Evolutionary conservation across 371 early-diverging fungal species (phyloP).

Genomic region (Blakeslea trispora): DNA sequence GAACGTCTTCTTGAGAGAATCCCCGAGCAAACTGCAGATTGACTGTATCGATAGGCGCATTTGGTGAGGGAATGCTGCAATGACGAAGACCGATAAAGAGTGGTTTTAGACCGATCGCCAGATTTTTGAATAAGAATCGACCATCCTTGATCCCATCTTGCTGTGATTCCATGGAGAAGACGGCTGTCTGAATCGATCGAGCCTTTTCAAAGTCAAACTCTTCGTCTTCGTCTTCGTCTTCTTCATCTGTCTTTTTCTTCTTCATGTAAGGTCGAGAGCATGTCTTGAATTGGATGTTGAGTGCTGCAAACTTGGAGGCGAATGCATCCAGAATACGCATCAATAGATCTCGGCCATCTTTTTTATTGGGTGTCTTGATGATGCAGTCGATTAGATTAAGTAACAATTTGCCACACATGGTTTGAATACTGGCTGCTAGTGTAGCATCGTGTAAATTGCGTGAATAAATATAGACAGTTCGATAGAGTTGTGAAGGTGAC

Average conservation of each 20-base stretch:
- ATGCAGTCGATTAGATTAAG: constrained; percentile 89
- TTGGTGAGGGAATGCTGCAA: constrained; percentile 63
- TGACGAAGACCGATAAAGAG: constrained; percentile 76
- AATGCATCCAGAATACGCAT: constrained; percentile 87
- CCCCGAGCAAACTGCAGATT: constrained; percentile 56
- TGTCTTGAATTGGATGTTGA: constrained; percentile 64
- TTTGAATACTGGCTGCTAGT: constrained; percentile 88
- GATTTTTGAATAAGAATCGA: constrained; percentile 81
- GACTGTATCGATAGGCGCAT: constrained; percentile 18
- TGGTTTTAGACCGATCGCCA: constrained; percentile 86
- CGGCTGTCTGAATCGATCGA: constrained; percentile 75
- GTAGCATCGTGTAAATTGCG: constrained; percentile 89
- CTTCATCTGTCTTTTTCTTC: constrained; percentile 62
- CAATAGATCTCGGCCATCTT: constrained; percentile 72
- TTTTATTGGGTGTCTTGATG: constrained; percentile 66
- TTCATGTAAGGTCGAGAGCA: constrained; percentile 55
- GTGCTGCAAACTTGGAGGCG: constrained; percentile 72
- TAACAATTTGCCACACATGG: constrained; percentile 93
- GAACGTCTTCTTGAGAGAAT: constrained; percentile 72
- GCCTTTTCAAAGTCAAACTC: constrained; percentile 76
- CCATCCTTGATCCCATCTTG: constrained; percentile 78
- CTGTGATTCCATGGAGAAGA: constrained; percentile 61
- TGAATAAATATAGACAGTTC: constrained; percentile 87
- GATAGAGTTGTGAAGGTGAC: constrained; percentile 73
- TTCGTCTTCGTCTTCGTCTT: constrained; percentile 33